phyloP scores from a whole-genome alignment of 345 rosid species.

The Pugionium dolabratum region DNA sequence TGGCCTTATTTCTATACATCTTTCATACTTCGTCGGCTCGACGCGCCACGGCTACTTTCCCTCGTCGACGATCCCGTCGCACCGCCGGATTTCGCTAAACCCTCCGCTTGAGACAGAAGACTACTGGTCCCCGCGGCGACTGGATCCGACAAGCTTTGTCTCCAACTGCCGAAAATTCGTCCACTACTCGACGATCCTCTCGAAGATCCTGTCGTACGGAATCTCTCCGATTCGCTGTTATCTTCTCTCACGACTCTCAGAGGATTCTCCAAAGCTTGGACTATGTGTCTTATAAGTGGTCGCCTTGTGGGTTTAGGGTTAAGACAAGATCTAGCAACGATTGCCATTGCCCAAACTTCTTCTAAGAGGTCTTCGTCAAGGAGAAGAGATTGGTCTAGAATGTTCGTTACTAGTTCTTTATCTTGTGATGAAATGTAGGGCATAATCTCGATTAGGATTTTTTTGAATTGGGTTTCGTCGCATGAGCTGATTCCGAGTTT shows the following conservation, averaged over 20 bases:
- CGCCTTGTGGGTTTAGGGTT: slow-evolving; percentile 80
- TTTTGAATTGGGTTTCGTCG: slow-evolving; percentile 57
- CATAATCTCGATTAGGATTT: slow-evolving; percentile 56
- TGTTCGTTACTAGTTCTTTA: slow-evolving; percentile 70
- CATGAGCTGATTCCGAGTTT: slow-evolving; percentile 77
- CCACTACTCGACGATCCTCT: slow-evolving; percentile 63
- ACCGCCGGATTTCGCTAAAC: slow-evolving; percentile 7
- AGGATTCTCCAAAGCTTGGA: slow-evolving; percentile 90
- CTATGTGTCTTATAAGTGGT: slow-evolving; percentile 80
- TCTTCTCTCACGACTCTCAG: slow-evolving; percentile 83
- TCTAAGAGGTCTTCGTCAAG: slow-evolving; percentile 89
- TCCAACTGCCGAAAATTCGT: slow-evolving; percentile 79
- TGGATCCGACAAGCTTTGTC: slow-evolving; percentile 64
- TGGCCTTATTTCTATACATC: slow-evolving; percentile 30
- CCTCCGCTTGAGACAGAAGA: slow-evolving; percentile 38
- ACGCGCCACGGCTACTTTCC: slow-evolving; percentile 41
- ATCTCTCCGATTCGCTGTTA: slow-evolving; percentile 61
- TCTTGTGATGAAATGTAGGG: slow-evolving; percentile 63
- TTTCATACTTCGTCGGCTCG: slow-evolving; percentile 37
- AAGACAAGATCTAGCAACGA: slow-evolving; percentile 88
- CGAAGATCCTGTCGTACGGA: slow-evolving; percentile 69
- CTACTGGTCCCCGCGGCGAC: slow-evolving; percentile 41
- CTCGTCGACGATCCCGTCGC: slow-evolving; percentile 28
- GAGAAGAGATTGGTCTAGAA: slow-evolving; percentile 76
- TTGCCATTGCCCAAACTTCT: slow-evolving; percentile 99